Evolutionary conservation across 805 yeast species (phyloP).

Genomic region (Maudiozyma barnettii): DNA sequence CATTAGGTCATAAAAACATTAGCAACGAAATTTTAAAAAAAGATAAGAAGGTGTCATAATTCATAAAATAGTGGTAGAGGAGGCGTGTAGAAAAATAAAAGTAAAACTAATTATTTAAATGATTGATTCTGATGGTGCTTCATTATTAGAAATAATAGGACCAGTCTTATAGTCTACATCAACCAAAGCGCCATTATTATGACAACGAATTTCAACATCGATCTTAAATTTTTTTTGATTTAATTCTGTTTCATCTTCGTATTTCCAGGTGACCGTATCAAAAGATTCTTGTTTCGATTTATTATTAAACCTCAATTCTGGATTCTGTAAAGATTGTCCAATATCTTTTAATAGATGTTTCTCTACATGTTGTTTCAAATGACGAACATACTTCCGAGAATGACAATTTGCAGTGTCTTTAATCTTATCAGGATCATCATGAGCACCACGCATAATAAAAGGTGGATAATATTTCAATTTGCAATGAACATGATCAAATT

Average conservation of each 20-base stretch:
- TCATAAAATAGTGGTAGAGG: not conserved
- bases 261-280: constrained; percentile 52
- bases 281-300: constrained; percentile 39
- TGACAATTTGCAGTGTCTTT: constrained; percentile 65
- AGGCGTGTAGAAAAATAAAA: too few species aligned
- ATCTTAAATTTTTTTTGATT: constrained; percentile 56
- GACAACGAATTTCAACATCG: constrained; percentile 52
- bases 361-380: constrained; percentile 64
- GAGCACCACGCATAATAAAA: constrained; percentile 55
- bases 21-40: too few species aligned
- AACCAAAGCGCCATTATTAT: constrained; percentile 55
- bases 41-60: too few species aligned
- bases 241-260: constrained; percentile 47
- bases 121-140: not conserved
- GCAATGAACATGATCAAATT: constrained; percentile 59
- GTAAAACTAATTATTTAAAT: too few species aligned
- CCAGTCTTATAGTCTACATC: constrained; percentile 56
- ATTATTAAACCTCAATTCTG: constrained; percentile 40
- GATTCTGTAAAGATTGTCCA: constrained; percentile 47
- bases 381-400: constrained; percentile 61
- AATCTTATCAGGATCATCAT: constrained; percentile 59
- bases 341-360: constrained; percentile 63
- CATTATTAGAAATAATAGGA: constrained; percentile 25
- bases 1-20: not conserved
- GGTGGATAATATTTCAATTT: constrained; percentile 65